Base-by-base conservation (phyloP, 2,329 filamentous ascomycete genomes). In the Aspergillus versicolor region DNA sequence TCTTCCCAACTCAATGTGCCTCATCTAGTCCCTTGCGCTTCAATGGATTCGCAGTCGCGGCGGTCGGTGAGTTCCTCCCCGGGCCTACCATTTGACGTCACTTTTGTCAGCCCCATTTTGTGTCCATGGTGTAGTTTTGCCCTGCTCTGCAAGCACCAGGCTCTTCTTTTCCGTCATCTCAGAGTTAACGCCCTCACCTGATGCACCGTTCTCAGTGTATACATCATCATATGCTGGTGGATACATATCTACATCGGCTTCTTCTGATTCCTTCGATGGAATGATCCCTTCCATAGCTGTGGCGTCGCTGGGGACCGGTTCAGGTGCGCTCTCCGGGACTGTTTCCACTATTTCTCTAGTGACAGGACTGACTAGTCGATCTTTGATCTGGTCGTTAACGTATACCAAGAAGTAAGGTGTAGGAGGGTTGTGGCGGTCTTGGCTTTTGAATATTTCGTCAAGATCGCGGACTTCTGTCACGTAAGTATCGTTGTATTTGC, bases 401-500 rank as follows among this genome's bases (percentile, higher is more conserved):
- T 95, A 95, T 42, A 92, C 91, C 21, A 94, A 82, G 69, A 89
- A 91, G 69, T 91, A 92, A 2, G 91, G 91, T 48, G 91, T 92
- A 4, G 91, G 90, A 0, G 83, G 74, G 76, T 87, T 75, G 62
- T 73, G 73, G 11, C 78, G 82, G 59, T 84, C 86, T 48, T 90
- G 81, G 60, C 84, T 81, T 22, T 84, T 80, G 62, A 94, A 87
- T 41, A 96, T 90, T 49, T 88, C 84, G 15, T 81, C 79, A 7
- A 83, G 80, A 65, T 90, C 83, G 13, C 80, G 77, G 24, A 86
- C 82, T 61, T 90, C 85, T 3, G 84, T 87, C 22, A 99, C 92
- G 15, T 82, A 82, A 53, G 88, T 88, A 68, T 99, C 94, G 70
- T 99, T 99, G 80, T 97, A 99, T 68, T 90, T 91, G 56, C 92